Base-by-base conservation (phyloP, 805 yeast species). In the Tetrapisispora taiwanensis region DNA sequence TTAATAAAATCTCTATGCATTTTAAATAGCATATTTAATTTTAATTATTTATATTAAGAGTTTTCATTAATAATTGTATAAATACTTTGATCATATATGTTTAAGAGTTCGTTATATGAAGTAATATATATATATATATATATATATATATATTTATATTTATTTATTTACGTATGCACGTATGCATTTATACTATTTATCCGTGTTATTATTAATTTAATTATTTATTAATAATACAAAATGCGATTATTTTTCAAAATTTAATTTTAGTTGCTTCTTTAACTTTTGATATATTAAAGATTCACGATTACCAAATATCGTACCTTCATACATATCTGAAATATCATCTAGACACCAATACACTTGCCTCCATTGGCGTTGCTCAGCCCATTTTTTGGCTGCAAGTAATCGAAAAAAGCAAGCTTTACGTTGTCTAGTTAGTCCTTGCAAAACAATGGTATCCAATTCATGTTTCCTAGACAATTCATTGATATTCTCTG, bases 361-460 rank as follows among this genome's bases (percentile, higher is more conserved):
- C 2, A 59, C 60, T 36, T 58, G 64, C 24, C 53, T 49, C 62
- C 63, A 58, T 44, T 59, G 60, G 31, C 52, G 50, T 42, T 58
- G 59, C 46, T 66, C 63, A 14, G 72, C 71, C 83, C 95, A 79
- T 56, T 83, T 84, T 45, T 75, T 75, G 7, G 87, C 81, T 0
- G 95, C 80, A 24, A 88, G 58, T 24, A 88, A 58, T 51, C 74
- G 72, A 86, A 95, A 88, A 26, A 89, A 69, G 0, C 85, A 76
- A 1, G 88, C 77, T 57, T 87, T 87, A 44, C 97, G 72, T 42
- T 63, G 63, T 46, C 95, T 68, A 2, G 83, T 75, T 18, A 76
- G 59, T 0, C 90, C 80, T 31, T 73, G 58, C 0, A 70, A 66
- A 4, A 68, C 64, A 42, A 70, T 56, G 17, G n/a, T 17, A 30